Evolutionary conservation across 2,329 filamentous ascomycete species (phyloP), one percentile per base, ranked within the genome.

Genomic region (Colletotrichum abscissum): DNA sequence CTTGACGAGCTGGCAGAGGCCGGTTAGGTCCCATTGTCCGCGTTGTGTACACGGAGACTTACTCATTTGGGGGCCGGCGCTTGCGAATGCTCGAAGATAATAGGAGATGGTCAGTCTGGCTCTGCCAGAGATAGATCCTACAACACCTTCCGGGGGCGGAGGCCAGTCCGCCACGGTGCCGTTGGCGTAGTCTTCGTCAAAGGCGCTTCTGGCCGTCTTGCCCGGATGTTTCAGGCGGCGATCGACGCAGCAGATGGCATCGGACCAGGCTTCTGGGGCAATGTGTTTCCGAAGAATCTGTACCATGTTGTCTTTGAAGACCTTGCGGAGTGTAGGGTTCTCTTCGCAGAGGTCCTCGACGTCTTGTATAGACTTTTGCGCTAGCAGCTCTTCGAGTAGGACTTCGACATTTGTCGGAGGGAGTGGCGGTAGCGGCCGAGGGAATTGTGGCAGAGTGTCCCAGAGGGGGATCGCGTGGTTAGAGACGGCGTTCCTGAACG

Each of bases 221-320:
- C 33, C 55, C 11, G 28, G 33, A 38, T 22, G 52, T 22, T 49
- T n/a, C 8, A 69, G 58, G 5, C 69, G 69, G 30, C 65, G 65
- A 12, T 72, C 69, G 30, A 72, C 59, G 42, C 69, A 72, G 38
- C 65, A 24, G 5, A 72, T 33, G 6, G 69, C 65, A 42, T 63
- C 66, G 8, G 30, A 12, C 69, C 69, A 63, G 49, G 65, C 65
- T 2, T 30, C 26, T 8, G 52, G 65, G 28, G 28, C 58, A 26
- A 72, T 64, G 30, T 63, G 54, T 12, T 55, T 63, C 52, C 49
- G 54, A 5, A 72, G 38, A 6, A 72, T 30, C 3, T 12, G 28
- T 5, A 63, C 38, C 9, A 52, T 63, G 59, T 69, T 55, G 14
- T 63, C 16, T 11, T 22, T 9, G 22, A 62, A 62, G 35, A 62